phyloP scores from a whole-genome alignment of 2,329 filamentous ascomycete genomes.

The Pleomassaria siparia region DNA sequence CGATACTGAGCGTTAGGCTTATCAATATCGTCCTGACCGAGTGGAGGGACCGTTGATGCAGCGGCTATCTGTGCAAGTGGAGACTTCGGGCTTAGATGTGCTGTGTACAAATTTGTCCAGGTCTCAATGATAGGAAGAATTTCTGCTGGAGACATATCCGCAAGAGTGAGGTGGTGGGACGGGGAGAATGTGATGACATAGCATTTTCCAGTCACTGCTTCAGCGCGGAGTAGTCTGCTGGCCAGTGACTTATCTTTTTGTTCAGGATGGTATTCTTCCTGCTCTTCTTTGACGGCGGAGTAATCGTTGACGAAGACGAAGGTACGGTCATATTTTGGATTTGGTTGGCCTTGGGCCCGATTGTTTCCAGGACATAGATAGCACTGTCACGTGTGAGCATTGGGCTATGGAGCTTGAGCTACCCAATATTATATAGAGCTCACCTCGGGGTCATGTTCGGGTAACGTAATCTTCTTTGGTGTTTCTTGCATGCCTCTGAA shows the following conservation, averaged over 20 bases:
- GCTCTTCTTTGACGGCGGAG: slow-evolving; percentile 91
- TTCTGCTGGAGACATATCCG: slow-evolving; percentile 76
- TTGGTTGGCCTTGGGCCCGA: slow-evolving; percentile 81
- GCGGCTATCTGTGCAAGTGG: slow-evolving; percentile 57
- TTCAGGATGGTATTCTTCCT: slow-evolving; percentile 70
- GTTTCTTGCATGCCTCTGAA: slow-evolving; percentile 51
- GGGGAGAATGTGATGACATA: slow-evolving; percentile 95
- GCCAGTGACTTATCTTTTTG: slow-evolving; percentile 61
- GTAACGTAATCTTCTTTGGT: slow-evolving; percentile 54
- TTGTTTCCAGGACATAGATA: slow-evolving; percentile 93
- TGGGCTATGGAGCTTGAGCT: slow-evolving; percentile 2
- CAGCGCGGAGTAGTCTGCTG: slow-evolving; percentile 74
- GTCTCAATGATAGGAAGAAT: slow-evolving; percentile 83
- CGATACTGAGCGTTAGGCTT: slow-evolving; percentile 75
- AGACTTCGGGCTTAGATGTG: slow-evolving; percentile 73
- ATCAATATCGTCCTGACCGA: slow-evolving; percentile 47
- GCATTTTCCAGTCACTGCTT: slow-evolving; percentile 90
- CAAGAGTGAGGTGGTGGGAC: slow-evolving; percentile 86
- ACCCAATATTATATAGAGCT: slow-evolving; percentile 12
- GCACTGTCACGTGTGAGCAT: slow-evolving; percentile 59
- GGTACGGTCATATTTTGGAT: slow-evolving; percentile 82
- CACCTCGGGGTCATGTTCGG: slow-evolving; percentile 73
- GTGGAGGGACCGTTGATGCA: slow-evolving; percentile 51
- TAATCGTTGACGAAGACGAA: slow-evolving; percentile 98
- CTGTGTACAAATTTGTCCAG: slow-evolving; percentile 88